Base-by-base conservation (phyloP, 1,139 yeast species). In the Kodamaea ohmeri region DNA sequence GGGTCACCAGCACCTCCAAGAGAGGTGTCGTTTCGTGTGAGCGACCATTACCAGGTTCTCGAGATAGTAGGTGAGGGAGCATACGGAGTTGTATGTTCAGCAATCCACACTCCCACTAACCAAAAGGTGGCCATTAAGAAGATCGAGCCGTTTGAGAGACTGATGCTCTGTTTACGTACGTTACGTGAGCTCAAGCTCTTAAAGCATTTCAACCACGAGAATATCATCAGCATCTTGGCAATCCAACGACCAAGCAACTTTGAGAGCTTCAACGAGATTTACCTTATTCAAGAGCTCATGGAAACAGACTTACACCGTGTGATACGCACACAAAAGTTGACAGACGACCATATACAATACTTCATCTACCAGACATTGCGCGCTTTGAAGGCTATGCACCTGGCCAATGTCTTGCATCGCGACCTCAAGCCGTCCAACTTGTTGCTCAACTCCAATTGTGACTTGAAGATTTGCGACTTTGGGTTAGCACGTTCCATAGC, bases 11-110 rank as follows among this genome's bases (percentile, higher is more conserved):
- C 27, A 25, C 37, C 32, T 25, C 39, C 39, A 17, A 41, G 50
- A 28, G 51, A 78, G 44, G 77, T 85, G 38, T 76, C 90, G 14
- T 90, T 90, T 67, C 88, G 89, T 55, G 94, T 92, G 18, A 83
- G 94, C 31, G 87, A 86, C 42, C 88, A 86, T 53, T 90, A 90
- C 60, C 88, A 87, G 58, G 80, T 90, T 35, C 69, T 81, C 31
- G 94, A 86, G 51, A 79, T 90, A 13, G 86, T 51, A 24, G 98
- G 98, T 5, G 97, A 90, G 60, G 98, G 98, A n/a, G 98, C 98
- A 1, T 92, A 92, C 55, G 98, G 98, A 4, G 79, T 92, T 12
- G 98, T 92, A 15, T 90, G 97, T 55, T 82, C 95, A 18, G 98
- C 97, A 0, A 65, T 83, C 13, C 96, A 92, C 62, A 77, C 78